Percentiles rank a stretch among this genome's conserved stretches.
Conservation (phyloP, 345 rosid genomes). For the Dipteronia sinensis region DNA sequence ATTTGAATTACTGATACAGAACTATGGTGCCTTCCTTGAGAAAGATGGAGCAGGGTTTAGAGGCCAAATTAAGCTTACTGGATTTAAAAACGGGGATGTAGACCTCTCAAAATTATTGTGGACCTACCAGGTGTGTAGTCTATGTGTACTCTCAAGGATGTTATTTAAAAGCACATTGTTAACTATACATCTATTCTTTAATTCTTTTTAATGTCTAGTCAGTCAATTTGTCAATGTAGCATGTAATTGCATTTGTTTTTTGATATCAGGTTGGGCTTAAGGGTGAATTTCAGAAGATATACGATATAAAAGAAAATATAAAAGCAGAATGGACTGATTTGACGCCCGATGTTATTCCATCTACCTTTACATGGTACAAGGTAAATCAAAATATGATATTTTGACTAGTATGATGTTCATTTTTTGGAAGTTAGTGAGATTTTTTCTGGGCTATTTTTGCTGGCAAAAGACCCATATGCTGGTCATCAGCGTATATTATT, state of each 20-base stretch:
- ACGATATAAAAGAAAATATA: conserved; percentile 54
- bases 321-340: conserved; percentile 72
- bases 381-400: conserved; percentile 35
- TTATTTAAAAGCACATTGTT: background rate
- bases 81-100: conserved; percentile 75
- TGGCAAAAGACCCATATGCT: background rate
- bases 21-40: conserved; percentile 89
- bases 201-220: background rate
- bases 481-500: background rate
- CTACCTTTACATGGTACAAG: conserved; percentile 92
- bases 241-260: background rate
- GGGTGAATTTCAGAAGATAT: conserved; percentile 72
- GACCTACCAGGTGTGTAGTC: conserved; percentile 79
- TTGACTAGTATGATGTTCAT: background rate
- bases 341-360: conserved; percentile 49
- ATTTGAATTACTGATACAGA: conserved; percentile 51
- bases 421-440: background rate
- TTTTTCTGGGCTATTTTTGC: background rate
- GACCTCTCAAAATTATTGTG: conserved; percentile 71
- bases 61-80: conserved; percentile 78
- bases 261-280: conserved; percentile 70
- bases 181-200: conserved; percentile 2
- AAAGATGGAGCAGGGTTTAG: conserved; percentile 91
- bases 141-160: background rate
- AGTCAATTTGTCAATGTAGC: background rate